Evolutionary conservation across 192 early-diverging fungal genomes (phyloP), one percentile per base, ranked within the genome.

Genomic region (Umbelopsis sp.): DNA sequence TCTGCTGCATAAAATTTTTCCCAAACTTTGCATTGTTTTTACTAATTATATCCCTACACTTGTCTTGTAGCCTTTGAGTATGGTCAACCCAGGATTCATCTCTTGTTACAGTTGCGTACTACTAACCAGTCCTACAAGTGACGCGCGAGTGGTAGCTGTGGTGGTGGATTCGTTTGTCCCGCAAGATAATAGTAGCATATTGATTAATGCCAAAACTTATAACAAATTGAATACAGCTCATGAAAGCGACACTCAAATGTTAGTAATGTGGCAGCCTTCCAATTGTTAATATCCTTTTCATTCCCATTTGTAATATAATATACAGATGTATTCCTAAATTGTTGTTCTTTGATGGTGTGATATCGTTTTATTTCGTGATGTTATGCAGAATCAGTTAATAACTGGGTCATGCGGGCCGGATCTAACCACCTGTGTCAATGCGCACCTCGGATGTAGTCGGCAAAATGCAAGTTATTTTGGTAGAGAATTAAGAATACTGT

Each of bases 221-320:
- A 62, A 62, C 56, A 62, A 62, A 31, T 12, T 62, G 17, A 62
- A 62, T 20, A 62, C 56, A n/a, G 26, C 56, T 2, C 56, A 62
- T 20, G 31, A 62, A 34, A 29, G 26, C 56, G 56, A 26, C 6
- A 62, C 25, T 31, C 17, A 34, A 29, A 62, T 62, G 56, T 7
- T 62, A 4, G 56, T 62, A 10, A 29, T 34, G 31, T 62, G 56
- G 56, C 56, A 62, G 17, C 56, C 56, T 62, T 62, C 56, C 16
- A 62, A 62, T 31, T 62, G 56, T 17, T 62, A 4, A 36, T 17
- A 32, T 11, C 16, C 17, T 62, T 20, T 41, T 41, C 8, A 3
- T 41, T 41, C 38, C 38, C 38, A 1, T 41, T 41, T 11, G 7
- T 11, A 38, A 41, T 41, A 11, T 41, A 41, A 41, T 41, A 41